These are phyloP conservation scores for Hawksworthiomyces lignivorus DNA, from an alignment of 2,329 filamentous ascomycete species.

Conservation along the genomic window DNA sequence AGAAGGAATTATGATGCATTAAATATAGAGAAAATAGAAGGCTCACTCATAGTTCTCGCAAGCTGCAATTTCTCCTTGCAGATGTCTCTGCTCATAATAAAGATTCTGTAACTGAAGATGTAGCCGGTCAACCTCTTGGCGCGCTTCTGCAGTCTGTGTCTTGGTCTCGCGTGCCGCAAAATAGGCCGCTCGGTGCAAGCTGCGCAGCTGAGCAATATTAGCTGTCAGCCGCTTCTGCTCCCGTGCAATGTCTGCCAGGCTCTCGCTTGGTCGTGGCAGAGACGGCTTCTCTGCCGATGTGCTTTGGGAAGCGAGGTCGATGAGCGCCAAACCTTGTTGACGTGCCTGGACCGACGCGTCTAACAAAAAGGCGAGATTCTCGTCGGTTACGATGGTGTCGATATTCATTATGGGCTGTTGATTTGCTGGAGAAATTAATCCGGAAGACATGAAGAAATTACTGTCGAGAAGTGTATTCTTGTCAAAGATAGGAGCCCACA, in stretches of 20 bases:
- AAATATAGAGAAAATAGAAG: neutral
- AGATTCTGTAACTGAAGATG: slow-evolving; percentile 92
- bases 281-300: slow-evolving; percentile 16
- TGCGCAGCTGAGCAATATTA: slow-evolving; percentile 71
- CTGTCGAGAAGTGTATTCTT: too few relatives aligned
- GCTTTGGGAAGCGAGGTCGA: slow-evolving; percentile 41
- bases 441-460: too few relatives aligned
- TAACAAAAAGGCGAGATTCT: slow-evolving; percentile 59
- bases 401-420: slow-evolving; percentile 37
- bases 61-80: slow-evolving; percentile 80
- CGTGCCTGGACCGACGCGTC: slow-evolving; percentile 66
- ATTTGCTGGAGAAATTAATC: too few relatives aligned
- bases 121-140: slow-evolving; percentile 83
- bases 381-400: slow-evolving; percentile 54
- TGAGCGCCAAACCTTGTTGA: slow-evolving; percentile 59
- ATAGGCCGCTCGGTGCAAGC: slow-evolving; percentile 74
- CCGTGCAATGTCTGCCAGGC: slow-evolving; percentile 53
- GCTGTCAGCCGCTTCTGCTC: slow-evolving; percentile 75
- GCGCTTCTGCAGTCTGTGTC: slow-evolving; percentile 72
- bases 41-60: slow-evolving; percentile 88
- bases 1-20: neutral
- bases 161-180: slow-evolving; percentile 81
- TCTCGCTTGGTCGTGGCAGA: slow-evolving; percentile 32
- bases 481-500: too few relatives aligned
- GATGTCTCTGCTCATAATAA: slow-evolving; percentile 89